Conservation (phyloP, 2,329 filamentous ascomycete species). For the Stagonosporopsis rhizophila region DNA sequence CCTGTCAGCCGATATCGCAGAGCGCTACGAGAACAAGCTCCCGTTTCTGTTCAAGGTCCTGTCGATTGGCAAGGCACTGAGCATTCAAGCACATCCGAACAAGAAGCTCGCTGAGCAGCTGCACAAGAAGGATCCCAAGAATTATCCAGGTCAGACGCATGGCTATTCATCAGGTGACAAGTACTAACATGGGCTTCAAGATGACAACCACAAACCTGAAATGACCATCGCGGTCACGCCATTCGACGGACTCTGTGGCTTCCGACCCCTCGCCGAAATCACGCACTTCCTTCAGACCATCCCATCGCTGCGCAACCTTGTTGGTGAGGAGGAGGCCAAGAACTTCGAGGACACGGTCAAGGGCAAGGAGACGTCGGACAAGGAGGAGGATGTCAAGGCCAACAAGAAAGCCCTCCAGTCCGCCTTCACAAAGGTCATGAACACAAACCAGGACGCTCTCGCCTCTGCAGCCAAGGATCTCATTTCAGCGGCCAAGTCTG, state of each 20-base stretch:
- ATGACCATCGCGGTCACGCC: slow-evolving; percentile 98
- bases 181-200: slow-evolving; percentile 25
- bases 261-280: slow-evolving; percentile 87
- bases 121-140: slow-evolving; percentile 84
- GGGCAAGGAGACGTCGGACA: slow-evolving; percentile 58
- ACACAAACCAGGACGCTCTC: slow-evolving; percentile 71
- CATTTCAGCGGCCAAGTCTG: slow-evolving; percentile 71
- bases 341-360: slow-evolving; percentile 57
- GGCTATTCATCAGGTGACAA: neutral
- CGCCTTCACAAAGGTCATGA: slow-evolving; percentile 82
- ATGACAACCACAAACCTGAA: slow-evolving; percentile 99
- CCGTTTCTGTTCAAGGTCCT: slow-evolving; percentile 98
- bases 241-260: slow-evolving; percentile 95
- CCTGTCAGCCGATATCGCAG: slow-evolving; percentile 74
- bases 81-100: slow-evolving; percentile 96
- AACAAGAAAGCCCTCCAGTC: slow-evolving; percentile 82
- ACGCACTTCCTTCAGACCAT: slow-evolving; percentile 78
- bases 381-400: slow-evolving; percentile 53
- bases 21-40: slow-evolving; percentile 80
- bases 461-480: slow-evolving; percentile 71
- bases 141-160: slow-evolving; percentile 73
- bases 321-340: slow-evolving; percentile 56
- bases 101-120: slow-evolving; percentile 91
- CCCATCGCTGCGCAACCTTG: slow-evolving; percentile 57
- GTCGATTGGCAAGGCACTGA: slow-evolving; percentile 93